Base-by-base conservation (phyloP, 225 moss, liverwort and hornwort genomes). In the Pseudoscleropodium purum region DNA sequence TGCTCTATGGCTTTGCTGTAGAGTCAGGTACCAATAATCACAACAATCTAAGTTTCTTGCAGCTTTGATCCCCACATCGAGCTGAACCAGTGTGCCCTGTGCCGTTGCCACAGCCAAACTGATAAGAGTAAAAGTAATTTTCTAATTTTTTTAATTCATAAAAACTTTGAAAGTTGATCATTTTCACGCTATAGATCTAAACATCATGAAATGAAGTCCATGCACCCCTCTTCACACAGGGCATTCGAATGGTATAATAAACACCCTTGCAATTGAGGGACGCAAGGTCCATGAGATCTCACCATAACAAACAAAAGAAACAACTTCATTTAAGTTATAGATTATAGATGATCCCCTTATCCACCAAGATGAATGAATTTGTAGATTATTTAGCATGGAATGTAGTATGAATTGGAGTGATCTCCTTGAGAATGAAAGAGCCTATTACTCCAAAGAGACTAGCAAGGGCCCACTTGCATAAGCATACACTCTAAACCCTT, bases 191-290 rank as follows among this genome's bases (percentile, higher is more conserved):
- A 1, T 14, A 39, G 4, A 13, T n/a, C 8, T 8, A 7, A 39
- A 39, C 7, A 1, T 13, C 12, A 24, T 1, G 0, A 70, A 70
- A 41, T 4, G 5, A 41, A 72, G 41, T 4, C 1, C 4, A 9
- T 26, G 15, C 15, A 39, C 9, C 41, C 26, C 0, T 26, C 15
- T 3, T 15, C 1, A 4, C 0, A 9, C 4, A 73, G 9, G 5
- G 1, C 9, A 27, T 73, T 27, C 2, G 2, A 4, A 72, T 0
- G 0, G 0, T 72, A 72, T 4, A 5, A 8, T 14, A 2, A 72
- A 41, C 0, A 1, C n/a, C n/a, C n/a, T n/a, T n/a, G n/a, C 0
- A 0, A 72, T 0, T 1, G 1, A 8, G 2, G 6, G 8, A 41
- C 4, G 4, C 7, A 4, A 0, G 5, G 2, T 72, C 1, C 1